These are phyloP conservation scores for Malassezia equina DNA, from an alignment of 1,284 basidiomycete genomes.

Conservation along the genomic window DNA sequence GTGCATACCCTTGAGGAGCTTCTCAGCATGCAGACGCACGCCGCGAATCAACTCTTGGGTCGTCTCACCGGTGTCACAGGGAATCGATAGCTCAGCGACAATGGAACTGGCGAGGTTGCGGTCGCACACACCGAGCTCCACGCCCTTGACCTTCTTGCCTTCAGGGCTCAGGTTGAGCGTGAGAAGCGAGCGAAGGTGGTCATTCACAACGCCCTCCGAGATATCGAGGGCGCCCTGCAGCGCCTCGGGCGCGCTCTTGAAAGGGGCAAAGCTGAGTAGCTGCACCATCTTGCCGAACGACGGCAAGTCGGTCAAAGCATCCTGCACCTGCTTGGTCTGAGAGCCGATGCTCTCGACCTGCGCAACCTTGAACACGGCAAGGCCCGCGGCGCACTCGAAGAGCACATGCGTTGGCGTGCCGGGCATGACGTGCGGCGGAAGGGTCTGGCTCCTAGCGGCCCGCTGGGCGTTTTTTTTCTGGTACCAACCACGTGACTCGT, in stretches of 20 bases:
- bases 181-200: conserved; percentile 73
- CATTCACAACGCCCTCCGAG: conserved; percentile 85
- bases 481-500: neutral
- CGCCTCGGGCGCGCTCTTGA: conserved; percentile 88
- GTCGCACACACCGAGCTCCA: conserved; percentile 77
- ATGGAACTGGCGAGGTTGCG: conserved; percentile 68
- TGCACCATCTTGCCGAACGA: conserved; percentile 92
- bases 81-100: conserved; percentile 64
- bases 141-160: conserved; percentile 63
- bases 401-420: conserved; percentile 60
- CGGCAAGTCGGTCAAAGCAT: conserved; percentile 59
- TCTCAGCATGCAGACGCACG: conserved; percentile 80
- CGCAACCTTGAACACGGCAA: conserved; percentile 83
- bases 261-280: conserved; percentile 83
- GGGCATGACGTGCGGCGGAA: conserved; percentile 24
- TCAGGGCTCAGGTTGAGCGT: conserved; percentile 75
- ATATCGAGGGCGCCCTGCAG: conserved; percentile 93
- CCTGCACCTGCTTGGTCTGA: conserved; percentile 70
- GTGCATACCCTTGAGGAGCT: conserved; percentile 75
- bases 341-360: conserved; percentile 82
- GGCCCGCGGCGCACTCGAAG: conserved; percentile 89
- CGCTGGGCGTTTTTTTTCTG: neutral
- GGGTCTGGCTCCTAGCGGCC: neutral
- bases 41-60: conserved; percentile 84
- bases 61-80: conserved; percentile 78